Base-by-base conservation (phyloP, 768 basidiomycete genomes). In the Leccinum disarticulatum region DNA sequence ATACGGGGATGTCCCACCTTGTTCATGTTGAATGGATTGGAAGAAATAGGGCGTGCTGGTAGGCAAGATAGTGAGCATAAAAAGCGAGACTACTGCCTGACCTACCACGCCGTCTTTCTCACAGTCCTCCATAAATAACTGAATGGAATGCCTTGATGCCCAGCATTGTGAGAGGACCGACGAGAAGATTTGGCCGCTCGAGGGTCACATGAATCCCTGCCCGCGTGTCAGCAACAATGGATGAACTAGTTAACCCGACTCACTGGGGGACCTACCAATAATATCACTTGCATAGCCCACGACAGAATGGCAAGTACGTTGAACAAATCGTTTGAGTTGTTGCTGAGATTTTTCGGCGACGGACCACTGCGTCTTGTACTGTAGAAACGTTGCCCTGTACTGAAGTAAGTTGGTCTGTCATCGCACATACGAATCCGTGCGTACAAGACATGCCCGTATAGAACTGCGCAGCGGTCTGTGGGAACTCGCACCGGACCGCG, bases 1-100 rank as follows among this genome's bases (percentile, higher is more conserved):
- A 64, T 43, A 15, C 55, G 27, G 17, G 62, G 47, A 52, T 64
- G 63, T n/a, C 62, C 62, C 47, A 51, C 52, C 48, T 28, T 54
- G 49, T 63, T 41, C 62, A 63, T 63, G 58, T n/a, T 31, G 35
- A 35, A 30, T 19, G 28, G 10, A 19, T 33, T 56, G 19, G 43
- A 27, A 15, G 28, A 27, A 38, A 51, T 25, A 19, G 30, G 25
- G 25, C n/a, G 22, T n/a, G 25, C 51, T 22, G 46, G 35, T 14
- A 9, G 47, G 52, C 10, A 30, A 28, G 46, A 47, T 19, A 31
- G 22, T 14, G 15, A 41, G 11, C 15, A 2, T 11, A 17, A 14
- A 15, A 15, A 28, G 6, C 27, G 38, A 17, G 36, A 46, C 17
- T 3, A 30, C 11, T 31, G 31, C 30, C 5, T 35, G 4, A 22